Conservation (phyloP, 441 rosid genomes). For the Croton setiger region DNA sequence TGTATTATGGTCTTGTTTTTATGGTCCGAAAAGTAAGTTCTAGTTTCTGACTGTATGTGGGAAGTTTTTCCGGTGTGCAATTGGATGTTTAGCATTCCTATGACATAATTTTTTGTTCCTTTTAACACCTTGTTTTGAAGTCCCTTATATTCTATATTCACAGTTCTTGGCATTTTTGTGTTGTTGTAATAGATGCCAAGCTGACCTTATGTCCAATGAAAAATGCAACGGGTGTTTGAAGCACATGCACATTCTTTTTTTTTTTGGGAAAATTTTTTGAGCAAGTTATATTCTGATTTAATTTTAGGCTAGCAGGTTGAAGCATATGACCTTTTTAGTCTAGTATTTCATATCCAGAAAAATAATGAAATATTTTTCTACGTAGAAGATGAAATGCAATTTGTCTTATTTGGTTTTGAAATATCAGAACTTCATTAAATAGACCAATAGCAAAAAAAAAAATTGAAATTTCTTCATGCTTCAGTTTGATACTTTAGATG, state of each 20-base stretch:
- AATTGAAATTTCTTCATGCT: neutral
- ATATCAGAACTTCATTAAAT: neutral
- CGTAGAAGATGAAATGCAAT: neutral
- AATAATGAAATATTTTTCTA: neutral
- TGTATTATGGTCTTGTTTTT: neutral
- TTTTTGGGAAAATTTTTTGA: too few relatives aligned
- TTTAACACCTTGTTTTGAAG: neutral
- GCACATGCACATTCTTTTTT: too few relatives aligned
- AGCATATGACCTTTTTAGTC: neutral
- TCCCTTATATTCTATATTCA: neutral
- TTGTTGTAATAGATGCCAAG: neutral
- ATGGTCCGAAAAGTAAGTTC: too few relatives aligned
- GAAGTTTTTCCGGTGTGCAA: neutral
- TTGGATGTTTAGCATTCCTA: neutral
- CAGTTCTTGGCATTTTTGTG: neutral
- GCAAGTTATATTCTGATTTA: neutral
- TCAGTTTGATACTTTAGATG: neutral
- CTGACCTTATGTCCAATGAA: neutral
- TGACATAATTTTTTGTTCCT: neutral
- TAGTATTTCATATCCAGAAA: conserved; percentile 4
- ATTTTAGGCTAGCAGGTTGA: neutral
- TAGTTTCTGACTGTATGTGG: neutral
- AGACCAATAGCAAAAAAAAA: neutral
- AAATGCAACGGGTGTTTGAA: neutral
- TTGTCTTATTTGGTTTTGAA: neutral